Base-by-base conservation (phyloP, 2,329 filamentous ascomycete species). In the Cordyceps tenuipes region DNA sequence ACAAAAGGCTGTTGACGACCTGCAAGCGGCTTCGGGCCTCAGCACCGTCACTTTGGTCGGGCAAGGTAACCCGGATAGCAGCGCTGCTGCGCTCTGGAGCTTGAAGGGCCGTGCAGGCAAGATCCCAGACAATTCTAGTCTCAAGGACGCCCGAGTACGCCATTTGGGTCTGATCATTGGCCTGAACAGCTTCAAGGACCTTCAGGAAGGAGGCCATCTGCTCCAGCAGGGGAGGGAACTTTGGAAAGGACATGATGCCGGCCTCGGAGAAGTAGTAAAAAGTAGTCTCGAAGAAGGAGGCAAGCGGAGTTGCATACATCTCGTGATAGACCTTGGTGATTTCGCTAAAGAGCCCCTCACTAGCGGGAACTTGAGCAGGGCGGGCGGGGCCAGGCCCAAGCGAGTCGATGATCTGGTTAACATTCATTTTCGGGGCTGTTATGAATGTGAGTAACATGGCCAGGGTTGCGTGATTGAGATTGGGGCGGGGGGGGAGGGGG, bases 261-360 rank as follows among this genome's bases (percentile, higher is more conserved):
- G 76, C 73, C 15, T 78, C 79, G 51, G 70, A 70, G 52, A 79
- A 76, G 62, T 77, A 83, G 74, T 90, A 97, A 92, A 92, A 97
- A 31, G 80, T 81, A 7, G 90, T 89, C 71, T 97, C 92, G 63
- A 95, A 82, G 63, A 94, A 87, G 54, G 82, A 82, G 71, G 90
- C 86, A 51, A 94, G 82, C 8, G 85, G 88, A 1, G 82, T 82
- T 4, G 86, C 88, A 71, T 94, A 95, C 64, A 91, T 86, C 64
- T 87, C 86, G 66, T 83, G 82, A 72, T 89, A 95, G 17, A 93
- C 72, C 63, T 82, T 82, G 64, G 84, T 85, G 61, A 91, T 84
- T 69, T 91, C 86, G 66, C 86, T 83, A 54, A 89, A 68, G 23
- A 72, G 74, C 39, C 79, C 77, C 61, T 81, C 72, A 70, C 77